phyloP scores from a whole-genome alignment of 2,329 filamentous ascomycete genomes.

The Tolypocladium album region DNA sequence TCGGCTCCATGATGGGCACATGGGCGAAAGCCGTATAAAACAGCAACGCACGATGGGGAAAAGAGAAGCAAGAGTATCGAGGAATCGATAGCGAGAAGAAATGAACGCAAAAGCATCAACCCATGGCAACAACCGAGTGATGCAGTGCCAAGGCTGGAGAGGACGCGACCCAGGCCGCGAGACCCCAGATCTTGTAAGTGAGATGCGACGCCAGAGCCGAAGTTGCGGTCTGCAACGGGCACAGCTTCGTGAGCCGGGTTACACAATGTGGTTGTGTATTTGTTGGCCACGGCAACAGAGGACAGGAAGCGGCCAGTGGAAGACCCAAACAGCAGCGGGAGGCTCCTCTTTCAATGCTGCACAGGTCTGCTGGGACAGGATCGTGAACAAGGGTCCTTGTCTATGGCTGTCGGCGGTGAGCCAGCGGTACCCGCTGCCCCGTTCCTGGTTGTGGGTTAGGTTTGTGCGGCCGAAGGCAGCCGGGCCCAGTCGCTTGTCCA shows the following conservation, averaged over 20 bases:
- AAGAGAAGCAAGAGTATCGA: background rate
- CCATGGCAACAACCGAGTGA: background rate
- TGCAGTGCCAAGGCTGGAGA: background rate
- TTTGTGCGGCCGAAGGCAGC: background rate
- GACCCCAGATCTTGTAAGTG: background rate
- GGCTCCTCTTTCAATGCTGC: background rate
- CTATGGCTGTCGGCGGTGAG: background rate
- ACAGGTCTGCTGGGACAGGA: background rate
- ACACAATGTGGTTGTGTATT: background rate
- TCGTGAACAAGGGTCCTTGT: background rate
- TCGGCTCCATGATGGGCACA: constrained; percentile 3
- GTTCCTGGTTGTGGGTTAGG: background rate
- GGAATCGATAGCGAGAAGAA: background rate
- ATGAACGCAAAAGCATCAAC: background rate
- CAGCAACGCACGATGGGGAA: background rate
- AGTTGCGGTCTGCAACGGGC: background rate
- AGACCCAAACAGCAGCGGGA: background rate
- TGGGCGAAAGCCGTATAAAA: background rate
- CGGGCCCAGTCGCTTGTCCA: background rate
- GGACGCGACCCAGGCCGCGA: background rate
- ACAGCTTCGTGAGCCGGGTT: background rate
- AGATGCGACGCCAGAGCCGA: background rate
- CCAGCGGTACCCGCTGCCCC: background rate
- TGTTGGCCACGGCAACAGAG: background rate
- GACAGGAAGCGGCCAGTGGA: background rate